phyloP scores from a whole-genome alignment of 78 protist species.

The Bodo saltans region DNA sequence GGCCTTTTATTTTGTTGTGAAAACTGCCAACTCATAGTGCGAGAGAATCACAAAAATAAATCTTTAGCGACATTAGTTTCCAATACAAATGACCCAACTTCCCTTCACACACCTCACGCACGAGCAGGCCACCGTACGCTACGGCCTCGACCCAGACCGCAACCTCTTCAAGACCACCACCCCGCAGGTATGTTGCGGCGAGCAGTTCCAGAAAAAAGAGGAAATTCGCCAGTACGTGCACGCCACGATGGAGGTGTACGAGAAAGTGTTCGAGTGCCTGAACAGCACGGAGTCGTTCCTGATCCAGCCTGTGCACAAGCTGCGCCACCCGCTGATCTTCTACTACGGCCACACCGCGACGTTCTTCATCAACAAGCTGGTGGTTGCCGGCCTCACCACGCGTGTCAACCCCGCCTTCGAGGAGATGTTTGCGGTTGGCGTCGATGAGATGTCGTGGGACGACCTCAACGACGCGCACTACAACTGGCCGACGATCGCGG shows the following conservation, averaged over 20 bases:
- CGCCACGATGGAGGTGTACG: conserved; percentile 37
- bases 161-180: background rate
- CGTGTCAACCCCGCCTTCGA: conserved; percentile 43
- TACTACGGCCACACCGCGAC: conserved; percentile 72
- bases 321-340: conserved; percentile 69
- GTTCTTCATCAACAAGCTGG: conserved; percentile 60
- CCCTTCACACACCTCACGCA: background rate
- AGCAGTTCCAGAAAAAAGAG: background rate
- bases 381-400: conserved; percentile 39
- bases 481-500: conserved; percentile 37
- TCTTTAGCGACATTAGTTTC: no score
- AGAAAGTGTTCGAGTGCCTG: conserved; percentile 18
- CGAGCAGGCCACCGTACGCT: background rate
- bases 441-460: conserved; percentile 76
- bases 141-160: background rate
- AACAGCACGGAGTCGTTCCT: conserved; percentile 25
- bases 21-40: no score
- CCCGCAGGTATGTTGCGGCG: background rate
- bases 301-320: conserved; percentile 24
- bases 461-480: conserved; percentile 35
- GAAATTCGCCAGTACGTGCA: conserved; percentile 36
- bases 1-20: no score
- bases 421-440: conserved; percentile 57
- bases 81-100: no score
- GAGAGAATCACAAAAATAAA: no score